A percentile compares a stretch with the other conserved stretches of the same genome.
Evolutionary conservation across 495 filamentous ascomycete species (phyloP).

Genomic region (Talaromyces liani): DNA sequence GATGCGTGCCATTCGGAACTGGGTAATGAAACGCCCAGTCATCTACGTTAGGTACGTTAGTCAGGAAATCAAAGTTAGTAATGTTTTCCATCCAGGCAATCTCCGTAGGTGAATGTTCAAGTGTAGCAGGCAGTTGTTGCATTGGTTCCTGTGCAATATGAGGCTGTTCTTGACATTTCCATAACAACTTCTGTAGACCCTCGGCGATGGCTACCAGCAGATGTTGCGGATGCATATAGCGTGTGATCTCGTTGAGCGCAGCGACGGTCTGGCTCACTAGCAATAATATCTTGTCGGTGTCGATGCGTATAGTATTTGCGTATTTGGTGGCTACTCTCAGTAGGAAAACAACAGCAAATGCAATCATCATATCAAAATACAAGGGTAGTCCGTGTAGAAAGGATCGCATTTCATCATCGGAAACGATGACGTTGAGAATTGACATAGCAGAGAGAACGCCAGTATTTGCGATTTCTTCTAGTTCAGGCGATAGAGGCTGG

Average conservation of each 20-base stretch:
- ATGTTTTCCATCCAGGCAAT: conserved; percentile 25
- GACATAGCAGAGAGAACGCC: conserved; percentile 24
- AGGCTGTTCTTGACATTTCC: conserved; percentile 15
- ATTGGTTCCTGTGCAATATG: conserved; percentile 4
- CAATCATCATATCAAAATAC: conserved; percentile 30
- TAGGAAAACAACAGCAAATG: conserved; percentile 29
- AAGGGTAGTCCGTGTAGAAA: conserved; percentile 25
- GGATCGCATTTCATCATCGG: conserved; percentile 21
- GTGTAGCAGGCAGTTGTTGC: conserved; percentile 10
- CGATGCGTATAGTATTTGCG: conserved; percentile 17
- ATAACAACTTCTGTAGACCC: conserved; percentile 17
- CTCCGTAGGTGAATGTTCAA: conserved; percentile 15
- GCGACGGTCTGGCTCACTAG: conserved; percentile 21
- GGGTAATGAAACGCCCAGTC: conserved; percentile 22
- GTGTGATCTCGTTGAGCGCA: conserved; percentile 18
- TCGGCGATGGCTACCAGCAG: conserved; percentile 20
- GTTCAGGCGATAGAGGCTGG: conserved; percentile 14
- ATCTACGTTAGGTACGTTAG: conserved; percentile 18
- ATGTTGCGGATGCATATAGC: conserved; percentile 21
- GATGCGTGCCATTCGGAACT: conserved; percentile 10
- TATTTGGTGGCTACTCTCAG: conserved; percentile 26
- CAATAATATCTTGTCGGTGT: conserved; percentile 20
- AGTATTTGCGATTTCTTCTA: conserved; percentile 25
- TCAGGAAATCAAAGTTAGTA: conserved; percentile 25
- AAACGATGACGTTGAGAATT: conserved; percentile 22